A percentile compares a stretch with the other conserved stretches of the same genome.
These are phyloP conservation scores for Phlyctochytrium bullatum DNA, from an alignment of 192 early-diverging fungal species.

Conservation along the genomic window DNA sequence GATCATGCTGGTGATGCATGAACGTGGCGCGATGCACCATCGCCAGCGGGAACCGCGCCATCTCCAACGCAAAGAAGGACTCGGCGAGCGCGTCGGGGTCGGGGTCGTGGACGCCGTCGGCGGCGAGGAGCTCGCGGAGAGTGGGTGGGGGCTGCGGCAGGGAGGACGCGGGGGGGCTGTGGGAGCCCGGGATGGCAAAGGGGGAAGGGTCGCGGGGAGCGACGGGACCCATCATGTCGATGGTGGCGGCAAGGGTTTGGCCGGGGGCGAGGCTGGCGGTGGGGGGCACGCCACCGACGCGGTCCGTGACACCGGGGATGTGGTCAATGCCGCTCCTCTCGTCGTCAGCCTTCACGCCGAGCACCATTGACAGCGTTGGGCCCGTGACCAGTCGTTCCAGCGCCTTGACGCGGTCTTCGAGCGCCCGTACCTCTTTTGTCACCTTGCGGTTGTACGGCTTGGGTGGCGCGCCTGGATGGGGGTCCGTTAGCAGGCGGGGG, in stretches of 20 bases:
- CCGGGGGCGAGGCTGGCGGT: neutral
- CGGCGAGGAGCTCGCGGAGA: too few relatives aligned
- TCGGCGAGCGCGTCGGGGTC: neutral
- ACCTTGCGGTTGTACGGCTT: neutral
- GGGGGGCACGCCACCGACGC: too few relatives aligned
- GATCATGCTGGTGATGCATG: neutral
- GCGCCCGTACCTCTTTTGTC: neutral
- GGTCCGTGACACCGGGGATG: neutral
- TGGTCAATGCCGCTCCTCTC: neutral
- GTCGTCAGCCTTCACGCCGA: neutral
- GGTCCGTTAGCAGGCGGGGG: neutral
- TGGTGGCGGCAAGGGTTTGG: neutral
- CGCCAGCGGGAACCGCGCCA: neutral
- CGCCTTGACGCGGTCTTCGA: slow-evolving; percentile 2
- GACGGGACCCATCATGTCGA: neutral
- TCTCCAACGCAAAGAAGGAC: neutral
- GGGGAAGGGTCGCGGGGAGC: neutral
- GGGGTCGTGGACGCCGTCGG: neutral
- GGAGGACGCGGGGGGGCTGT: neutral
- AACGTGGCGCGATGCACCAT: neutral
- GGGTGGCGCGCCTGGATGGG: too few relatives aligned
- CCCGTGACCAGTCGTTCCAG: neutral
- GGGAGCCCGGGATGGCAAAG: too few relatives aligned
- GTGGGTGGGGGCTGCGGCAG: too few relatives aligned
- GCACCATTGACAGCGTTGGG: neutral